Evolutionary conservation across 208 protist species (phyloP), one percentile per base, ranked within the genome.

Genomic region (Porcisia hertigi): DNA sequence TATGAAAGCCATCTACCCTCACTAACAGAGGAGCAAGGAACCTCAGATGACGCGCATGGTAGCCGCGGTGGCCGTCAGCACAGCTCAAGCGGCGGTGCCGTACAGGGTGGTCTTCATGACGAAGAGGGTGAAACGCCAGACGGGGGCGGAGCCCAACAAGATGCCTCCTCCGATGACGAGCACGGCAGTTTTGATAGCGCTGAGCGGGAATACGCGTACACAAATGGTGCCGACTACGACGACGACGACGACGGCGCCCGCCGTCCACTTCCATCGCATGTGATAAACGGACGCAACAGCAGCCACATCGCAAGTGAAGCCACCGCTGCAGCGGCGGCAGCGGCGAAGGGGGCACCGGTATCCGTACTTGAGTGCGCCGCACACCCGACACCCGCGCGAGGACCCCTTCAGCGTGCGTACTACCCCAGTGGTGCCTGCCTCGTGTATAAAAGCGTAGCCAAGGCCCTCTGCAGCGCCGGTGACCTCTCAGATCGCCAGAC

Each of bases 341-440:
- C 69, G 0, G 73, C 78, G 43, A 55, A 65, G 8, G 78, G 75
- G 43, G 20, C 34, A 3, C 73, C 72, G 18, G 78, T 82, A 18
- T 57, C 78, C 30, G 69, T 82, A 66, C 49, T 52, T 1, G 78
- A 82, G 73, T 72, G 41, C 0, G 54, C 78, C 9, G 34, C 78
- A 3, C 65, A 82, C 73, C 78, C 78, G 2, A 82, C 78, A n/a
- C 78, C 78, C 1, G 78, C 78, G 9, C 78, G 78, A n/a, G 78
- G 78, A 11, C 53, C 78, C 14, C 60, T 82, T 69, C 78, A 75
- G 18, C 78, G 76, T 7, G 79, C 75, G 53, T 78, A 86, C 69
- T 95, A 92, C 77, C 67, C 63, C n/a, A 88, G 80, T 39, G 88
- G 89, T 5, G 67, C 83, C 41, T 82, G 88, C 43, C 77, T 95